Conservation (phyloP, 805 yeast genomes). For the Kodamaea sagamina region DNA sequence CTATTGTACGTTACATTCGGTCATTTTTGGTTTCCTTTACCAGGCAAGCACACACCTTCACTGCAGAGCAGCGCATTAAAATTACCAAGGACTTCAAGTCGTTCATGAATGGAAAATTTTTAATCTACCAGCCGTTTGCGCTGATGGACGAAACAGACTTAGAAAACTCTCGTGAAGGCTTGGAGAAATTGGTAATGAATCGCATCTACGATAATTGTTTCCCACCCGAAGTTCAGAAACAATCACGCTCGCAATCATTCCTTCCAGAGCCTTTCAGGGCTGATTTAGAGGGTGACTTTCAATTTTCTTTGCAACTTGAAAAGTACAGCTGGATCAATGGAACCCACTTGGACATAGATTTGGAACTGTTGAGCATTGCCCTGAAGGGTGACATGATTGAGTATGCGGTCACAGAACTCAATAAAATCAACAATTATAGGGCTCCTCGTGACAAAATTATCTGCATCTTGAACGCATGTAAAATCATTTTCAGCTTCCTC, state of each 20-base stretch:
- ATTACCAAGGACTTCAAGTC: conserved; percentile 73
- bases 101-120: conserved; percentile 67
- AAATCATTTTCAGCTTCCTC: conserved; percentile 85
- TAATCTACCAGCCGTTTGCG: conserved; percentile 70
- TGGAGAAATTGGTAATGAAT: conserved; percentile 91
- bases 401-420: conserved; percentile 70
- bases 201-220: conserved; percentile 75
- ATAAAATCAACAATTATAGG: conserved; percentile 76
- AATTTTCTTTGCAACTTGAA: conserved; percentile 51
- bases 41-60: conserved; percentile 58
- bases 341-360: conserved; percentile 73
- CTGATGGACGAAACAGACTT: conserved; percentile 57
- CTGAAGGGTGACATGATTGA: conserved; percentile 35
- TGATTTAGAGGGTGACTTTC: conserved; percentile 64
- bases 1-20: conserved; percentile 79
- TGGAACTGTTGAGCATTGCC: conserved; percentile 38
- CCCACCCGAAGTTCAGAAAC: conserved; percentile 65
- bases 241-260: conserved; percentile 11
- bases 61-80: conserved; percentile 75
- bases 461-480: conserved; percentile 87
- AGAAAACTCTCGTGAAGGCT: conserved; percentile 81
- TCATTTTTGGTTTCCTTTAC: conserved; percentile 81
- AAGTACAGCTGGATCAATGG: conserved; percentile 75
- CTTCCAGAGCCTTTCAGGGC: conserved; percentile 49
- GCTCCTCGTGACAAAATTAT: conserved; percentile 95